Evolutionary conservation across 805 yeast genomes (phyloP).

Genomic region (Cyberlindnera maclurae): DNA sequence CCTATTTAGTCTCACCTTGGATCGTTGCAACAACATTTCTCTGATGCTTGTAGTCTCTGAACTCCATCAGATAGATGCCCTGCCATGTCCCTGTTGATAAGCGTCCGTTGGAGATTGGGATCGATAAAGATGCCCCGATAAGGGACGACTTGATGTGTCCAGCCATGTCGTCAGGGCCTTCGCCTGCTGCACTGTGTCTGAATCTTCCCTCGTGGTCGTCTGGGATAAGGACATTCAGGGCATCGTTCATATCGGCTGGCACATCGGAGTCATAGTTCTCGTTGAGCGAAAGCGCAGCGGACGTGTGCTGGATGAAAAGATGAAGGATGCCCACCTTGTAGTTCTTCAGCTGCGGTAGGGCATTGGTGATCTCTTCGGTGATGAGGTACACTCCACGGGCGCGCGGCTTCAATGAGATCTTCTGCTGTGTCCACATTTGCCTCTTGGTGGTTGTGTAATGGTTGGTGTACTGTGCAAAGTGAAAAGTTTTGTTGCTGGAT

Average conservation of each 20-base stretch:
- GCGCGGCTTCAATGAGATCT: slow-evolving; percentile 47
- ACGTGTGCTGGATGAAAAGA: slow-evolving; percentile 70
- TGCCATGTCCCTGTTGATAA: slow-evolving; percentile 82
- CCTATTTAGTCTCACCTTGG: slow-evolving; percentile 37
- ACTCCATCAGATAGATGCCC: slow-evolving; percentile 72
- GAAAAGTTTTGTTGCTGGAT: background rate
- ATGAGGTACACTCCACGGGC: slow-evolving; percentile 65
- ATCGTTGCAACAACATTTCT: slow-evolving; percentile 68
- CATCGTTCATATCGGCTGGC: slow-evolving; percentile 56
- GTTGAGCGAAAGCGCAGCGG: slow-evolving; percentile 69
- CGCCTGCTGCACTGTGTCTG: slow-evolving; percentile 40
- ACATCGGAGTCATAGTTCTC: slow-evolving; percentile 82
- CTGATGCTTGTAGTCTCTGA: slow-evolving; percentile 55
- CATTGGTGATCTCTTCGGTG: slow-evolving; percentile 52
- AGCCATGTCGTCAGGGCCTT: slow-evolving; percentile 82
- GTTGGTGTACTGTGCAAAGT: background rate
- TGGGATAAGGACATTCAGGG: slow-evolving; percentile 61
- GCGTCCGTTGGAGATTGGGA: slow-evolving; percentile 65
- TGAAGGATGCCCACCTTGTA: slow-evolving; percentile 59
- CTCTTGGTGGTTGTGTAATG: too few relatives aligned
- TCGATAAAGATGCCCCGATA: slow-evolving; percentile 56
- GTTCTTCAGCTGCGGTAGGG: slow-evolving; percentile 52
- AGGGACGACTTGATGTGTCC: slow-evolving; percentile 63
- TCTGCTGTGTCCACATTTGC: slow-evolving; percentile 48
- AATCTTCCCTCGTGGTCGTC: slow-evolving; percentile 36